Evolutionary conservation across 495 filamentous ascomycete genomes (phyloP).

Genomic region (Aspergillus steynii): DNA sequence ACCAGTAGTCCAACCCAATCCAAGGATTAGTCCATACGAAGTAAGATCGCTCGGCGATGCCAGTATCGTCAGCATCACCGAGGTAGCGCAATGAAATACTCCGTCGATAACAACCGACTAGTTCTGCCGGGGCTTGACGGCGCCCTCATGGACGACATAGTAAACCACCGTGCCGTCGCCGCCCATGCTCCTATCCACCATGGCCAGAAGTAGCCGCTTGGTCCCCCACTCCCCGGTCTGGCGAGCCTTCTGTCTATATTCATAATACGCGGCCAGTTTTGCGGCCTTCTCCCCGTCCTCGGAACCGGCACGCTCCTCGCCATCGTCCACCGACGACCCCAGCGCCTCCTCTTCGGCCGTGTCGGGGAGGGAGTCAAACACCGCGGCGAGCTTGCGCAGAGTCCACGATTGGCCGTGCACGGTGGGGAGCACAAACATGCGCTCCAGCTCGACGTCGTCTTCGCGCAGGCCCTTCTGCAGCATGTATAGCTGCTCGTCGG

Average conservation of each 20-base stretch:
- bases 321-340: slow-evolving; percentile 23
- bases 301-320: slow-evolving; percentile 15
- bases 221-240: slow-evolving; percentile 41
- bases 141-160: slow-evolving; percentile 91
- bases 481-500: slow-evolving; percentile 84
- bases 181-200: slow-evolving; percentile 58
- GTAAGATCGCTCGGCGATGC: too few species aligned
- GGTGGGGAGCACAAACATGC: slow-evolving; percentile 86
- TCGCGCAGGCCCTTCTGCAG: slow-evolving; percentile 56
- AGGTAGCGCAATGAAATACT: too few species aligned
- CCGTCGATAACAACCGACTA: slow-evolving; percentile 29
- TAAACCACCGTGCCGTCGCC: slow-evolving; percentile 94
- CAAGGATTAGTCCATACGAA: not conserved
- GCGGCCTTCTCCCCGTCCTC: slow-evolving; percentile 28
- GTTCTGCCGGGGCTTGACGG: slow-evolving; percentile 96
- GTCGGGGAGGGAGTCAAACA: slow-evolving; percentile 73
- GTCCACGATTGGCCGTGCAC: slow-evolving; percentile 83
- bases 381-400: slow-evolving; percentile 67
- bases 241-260: slow-evolving; percentile 33
- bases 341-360: slow-evolving; percentile 11
- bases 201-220: slow-evolving; percentile 80
- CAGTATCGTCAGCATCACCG: too few species aligned
- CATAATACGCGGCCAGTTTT: slow-evolving; percentile 39
- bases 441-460: slow-evolving; percentile 54
- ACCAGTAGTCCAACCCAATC: not conserved